These are phyloP conservation scores for Circinella minor DNA, from an alignment of 371 early-diverging fungal species.

Conservation along the genomic window DNA sequence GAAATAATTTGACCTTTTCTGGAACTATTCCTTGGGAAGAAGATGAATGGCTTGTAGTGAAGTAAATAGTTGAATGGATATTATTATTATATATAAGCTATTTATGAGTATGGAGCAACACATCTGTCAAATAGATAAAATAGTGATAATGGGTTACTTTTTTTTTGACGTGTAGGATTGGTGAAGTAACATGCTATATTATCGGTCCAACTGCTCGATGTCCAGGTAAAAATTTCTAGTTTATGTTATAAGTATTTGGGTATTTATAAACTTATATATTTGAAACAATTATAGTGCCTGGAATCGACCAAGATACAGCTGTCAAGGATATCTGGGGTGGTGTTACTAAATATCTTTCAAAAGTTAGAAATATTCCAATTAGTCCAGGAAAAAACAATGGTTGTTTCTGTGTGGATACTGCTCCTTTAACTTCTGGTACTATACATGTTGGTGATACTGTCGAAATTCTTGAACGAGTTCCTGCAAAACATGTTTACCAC, in stretches of 20 bases:
- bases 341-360: conserved; percentile 31
- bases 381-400: conserved; percentile 31
- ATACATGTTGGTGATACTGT: conserved; percentile 47
- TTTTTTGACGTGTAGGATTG: conserved; percentile 33
- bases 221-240: conserved; percentile 26
- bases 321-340: conserved; percentile 48
- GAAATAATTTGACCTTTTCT: conserved; percentile 47
- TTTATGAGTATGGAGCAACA: no score
- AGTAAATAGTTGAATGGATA: conserved; percentile 26
- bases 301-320: conserved; percentile 54
- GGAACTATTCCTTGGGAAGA: conserved; percentile 55
- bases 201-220: conserved; percentile 50
- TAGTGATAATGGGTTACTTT: neutral
- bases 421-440: conserved; percentile 48
- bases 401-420: conserved; percentile 48
- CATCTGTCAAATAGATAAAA: neutral
- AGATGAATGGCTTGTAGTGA: conserved; percentile 52
- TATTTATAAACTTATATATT: neutral
- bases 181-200: conserved; percentile 47
- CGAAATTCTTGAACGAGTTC: conserved; percentile 47
- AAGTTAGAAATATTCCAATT: conserved; percentile 35
- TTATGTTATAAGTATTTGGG: neutral
- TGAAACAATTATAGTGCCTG: conserved; percentile 30
- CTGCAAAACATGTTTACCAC: conserved; percentile 17
- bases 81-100: neutral